phyloP scores from a whole-genome alignment of 2,329 filamentous ascomycete genomes.

The Claviceps sp. region DNA sequence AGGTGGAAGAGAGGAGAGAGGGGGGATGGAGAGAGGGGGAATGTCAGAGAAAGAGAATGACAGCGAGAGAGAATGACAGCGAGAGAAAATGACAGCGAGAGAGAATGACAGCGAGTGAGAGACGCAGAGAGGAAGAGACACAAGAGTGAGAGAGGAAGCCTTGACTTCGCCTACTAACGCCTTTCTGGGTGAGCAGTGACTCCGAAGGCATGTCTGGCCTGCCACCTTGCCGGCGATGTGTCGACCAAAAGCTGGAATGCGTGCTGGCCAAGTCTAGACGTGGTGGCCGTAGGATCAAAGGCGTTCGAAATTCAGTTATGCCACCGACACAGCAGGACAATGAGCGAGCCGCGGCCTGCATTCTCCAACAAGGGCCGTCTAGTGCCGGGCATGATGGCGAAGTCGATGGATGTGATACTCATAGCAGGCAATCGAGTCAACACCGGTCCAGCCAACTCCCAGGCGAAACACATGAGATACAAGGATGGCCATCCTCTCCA shows the following conservation, averaged over 20 bases:
- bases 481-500: conserved; percentile 9
- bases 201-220: conserved; percentile 20
- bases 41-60: no score
- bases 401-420: conserved; percentile 5
- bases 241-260: conserved; percentile 24
- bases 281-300: conserved; percentile 23
- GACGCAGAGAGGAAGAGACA: background rate
- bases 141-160: background rate
- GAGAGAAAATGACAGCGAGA: no score
- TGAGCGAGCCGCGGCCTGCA: background rate
- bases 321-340: conserved; percentile 1
- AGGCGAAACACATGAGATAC: background rate
- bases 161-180: conserved; percentile 6
- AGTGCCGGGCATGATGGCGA: conserved; percentile 6
- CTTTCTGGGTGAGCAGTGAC: conserved; percentile 11
- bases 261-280: conserved; percentile 26
- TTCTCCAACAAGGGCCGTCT: background rate
- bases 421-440: conserved; percentile 1
- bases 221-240: conserved; percentile 25
- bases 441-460: background rate
- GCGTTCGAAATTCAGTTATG: conserved; percentile 8
- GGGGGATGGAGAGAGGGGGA: background rate
- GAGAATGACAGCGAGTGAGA: background rate
- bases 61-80: background rate
- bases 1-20: background rate